Conservation (phyloP, 805 yeast genomes). For the Yamadazyma akitaensis region DNA sequence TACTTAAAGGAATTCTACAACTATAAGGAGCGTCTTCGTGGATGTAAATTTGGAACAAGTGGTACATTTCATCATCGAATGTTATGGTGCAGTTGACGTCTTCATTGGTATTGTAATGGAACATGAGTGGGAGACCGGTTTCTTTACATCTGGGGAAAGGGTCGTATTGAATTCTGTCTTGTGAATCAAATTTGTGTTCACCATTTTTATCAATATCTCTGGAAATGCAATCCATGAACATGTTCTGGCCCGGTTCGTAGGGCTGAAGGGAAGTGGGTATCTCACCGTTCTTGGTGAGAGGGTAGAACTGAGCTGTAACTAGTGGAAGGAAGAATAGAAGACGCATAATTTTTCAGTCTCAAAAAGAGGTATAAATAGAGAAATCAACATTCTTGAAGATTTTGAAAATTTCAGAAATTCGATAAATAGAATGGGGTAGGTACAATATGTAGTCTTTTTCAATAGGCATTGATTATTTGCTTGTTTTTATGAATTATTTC, state of each 20-base stretch:
- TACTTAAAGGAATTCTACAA: slow-evolving; percentile 56
- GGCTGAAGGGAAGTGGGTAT: slow-evolving; percentile 35
- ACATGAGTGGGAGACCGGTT: slow-evolving; percentile 55
- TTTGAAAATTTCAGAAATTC: too few species aligned
- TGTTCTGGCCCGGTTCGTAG: slow-evolving; percentile 36
- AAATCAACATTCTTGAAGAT: too few species aligned
- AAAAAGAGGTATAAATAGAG: background rate
- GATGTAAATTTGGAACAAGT: slow-evolving; percentile 68
- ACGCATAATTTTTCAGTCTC: background rate
- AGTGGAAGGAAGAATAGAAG: slow-evolving; percentile 6
- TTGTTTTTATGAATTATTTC: too few species aligned
- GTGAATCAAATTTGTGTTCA: slow-evolving; percentile 67
- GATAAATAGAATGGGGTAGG: too few species aligned
- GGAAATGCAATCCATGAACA: slow-evolving; percentile 57
- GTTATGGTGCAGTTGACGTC: slow-evolving; percentile 58
- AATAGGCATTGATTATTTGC: too few species aligned
- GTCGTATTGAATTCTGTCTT: slow-evolving; percentile 54
- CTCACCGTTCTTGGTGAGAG: slow-evolving; percentile 35
- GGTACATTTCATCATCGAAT: slow-evolving; percentile 64
- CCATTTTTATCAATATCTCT: slow-evolving; percentile 67
- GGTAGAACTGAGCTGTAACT: slow-evolving; percentile 30
- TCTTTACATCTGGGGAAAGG: slow-evolving; percentile 64
- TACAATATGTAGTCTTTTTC: too few species aligned
- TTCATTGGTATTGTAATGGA: slow-evolving; percentile 51
- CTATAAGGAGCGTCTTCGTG: slow-evolving; percentile 77